Percentiles rank a stretch among this genome's conserved stretches.
Conservation (phyloP, 2,329 filamentous ascomycete genomes). For the Ascochyta fabae region DNA sequence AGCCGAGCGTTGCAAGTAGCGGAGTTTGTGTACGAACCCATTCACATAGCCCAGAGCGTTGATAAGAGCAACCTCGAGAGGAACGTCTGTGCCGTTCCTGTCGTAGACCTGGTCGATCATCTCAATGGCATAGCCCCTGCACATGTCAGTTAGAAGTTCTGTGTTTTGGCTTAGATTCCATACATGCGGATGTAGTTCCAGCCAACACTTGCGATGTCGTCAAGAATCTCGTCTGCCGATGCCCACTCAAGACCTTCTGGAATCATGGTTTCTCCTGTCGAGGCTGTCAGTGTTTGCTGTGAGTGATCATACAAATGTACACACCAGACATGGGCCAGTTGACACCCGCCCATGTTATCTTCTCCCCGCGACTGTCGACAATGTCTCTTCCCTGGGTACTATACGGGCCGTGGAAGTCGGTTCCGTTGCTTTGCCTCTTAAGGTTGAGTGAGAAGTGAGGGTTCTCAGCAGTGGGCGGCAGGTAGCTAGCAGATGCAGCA, state of each 20-base stretch:
- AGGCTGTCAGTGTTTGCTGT: neutral
- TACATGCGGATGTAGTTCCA: slow-evolving; percentile 66
- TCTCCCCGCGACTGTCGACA: slow-evolving; percentile 46
- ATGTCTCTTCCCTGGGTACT: slow-evolving; percentile 50
- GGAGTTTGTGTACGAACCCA: slow-evolving; percentile 16
- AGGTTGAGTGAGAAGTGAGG: slow-evolving; percentile 27
- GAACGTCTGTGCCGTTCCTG: slow-evolving; percentile 48
- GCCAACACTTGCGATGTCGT: slow-evolving; percentile 59
- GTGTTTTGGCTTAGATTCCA: neutral
- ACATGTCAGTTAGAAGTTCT: slow-evolving; percentile 2
- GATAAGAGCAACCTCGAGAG: slow-evolving; percentile 50
- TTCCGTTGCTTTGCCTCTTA: slow-evolving; percentile 30
- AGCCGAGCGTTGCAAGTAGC: neutral
- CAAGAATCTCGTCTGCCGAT: slow-evolving; percentile 58
- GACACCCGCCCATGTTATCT: slow-evolving; percentile 65
- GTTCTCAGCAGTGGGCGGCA: slow-evolving; percentile 24
- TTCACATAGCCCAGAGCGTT: slow-evolving; percentile 51
- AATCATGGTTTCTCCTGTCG: slow-evolving; percentile 62
- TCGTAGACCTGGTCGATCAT: slow-evolving; percentile 53
- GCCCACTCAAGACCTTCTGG: slow-evolving; percentile 67
- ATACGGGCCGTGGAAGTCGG: slow-evolving; percentile 44
- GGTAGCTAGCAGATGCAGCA: slow-evolving; percentile 24
- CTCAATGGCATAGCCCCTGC: slow-evolving; percentile 51
- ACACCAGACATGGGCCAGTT: slow-evolving; percentile 61
- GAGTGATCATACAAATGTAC: neutral